Evolutionary conservation across 129 eudicot species (phyloP).

Genomic region (Lactuca sativa): DNA sequence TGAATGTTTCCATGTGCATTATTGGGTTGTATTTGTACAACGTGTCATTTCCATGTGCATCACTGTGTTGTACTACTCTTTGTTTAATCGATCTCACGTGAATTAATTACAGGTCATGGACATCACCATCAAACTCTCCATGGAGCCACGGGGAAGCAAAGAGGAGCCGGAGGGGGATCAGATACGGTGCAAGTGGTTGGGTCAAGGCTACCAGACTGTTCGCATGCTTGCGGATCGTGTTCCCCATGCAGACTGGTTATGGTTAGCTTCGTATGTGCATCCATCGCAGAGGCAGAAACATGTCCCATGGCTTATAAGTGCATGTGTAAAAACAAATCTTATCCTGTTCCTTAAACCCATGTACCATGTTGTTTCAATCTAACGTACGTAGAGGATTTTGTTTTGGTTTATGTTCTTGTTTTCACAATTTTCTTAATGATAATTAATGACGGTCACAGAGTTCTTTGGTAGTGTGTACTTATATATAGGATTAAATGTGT

Average conservation of each 20-base stretch:
- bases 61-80: background rate
- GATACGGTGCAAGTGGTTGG: constrained; percentile 72
- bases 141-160: constrained; percentile 31
- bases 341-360: constrained; percentile 68
- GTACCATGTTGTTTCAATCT: constrained; percentile 22
- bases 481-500: background rate
- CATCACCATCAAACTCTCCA: constrained; percentile 37
- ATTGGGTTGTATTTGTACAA: constrained; percentile 4
- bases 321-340: constrained; percentile 91
- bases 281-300: constrained; percentile 94
- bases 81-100: background rate
- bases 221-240: constrained; percentile 96
- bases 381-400: constrained; percentile 33
- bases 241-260: constrained; percentile 83
- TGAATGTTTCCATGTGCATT: background rate
- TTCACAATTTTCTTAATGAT: constrained; percentile 5
- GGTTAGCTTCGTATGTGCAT: constrained; percentile 95
- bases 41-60: background rate
- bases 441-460: background rate
- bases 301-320: constrained; percentile 97
- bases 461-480: constrained; percentile 13
- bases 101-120: constrained; percentile 38
- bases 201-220: constrained; percentile 85
- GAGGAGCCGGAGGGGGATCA: constrained; percentile 2
- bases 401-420: constrained; percentile 13